Evolutionary conservation across 371 early-diverging fungal genomes (phyloP).

Genomic region (Rhizopus sp.): DNA sequence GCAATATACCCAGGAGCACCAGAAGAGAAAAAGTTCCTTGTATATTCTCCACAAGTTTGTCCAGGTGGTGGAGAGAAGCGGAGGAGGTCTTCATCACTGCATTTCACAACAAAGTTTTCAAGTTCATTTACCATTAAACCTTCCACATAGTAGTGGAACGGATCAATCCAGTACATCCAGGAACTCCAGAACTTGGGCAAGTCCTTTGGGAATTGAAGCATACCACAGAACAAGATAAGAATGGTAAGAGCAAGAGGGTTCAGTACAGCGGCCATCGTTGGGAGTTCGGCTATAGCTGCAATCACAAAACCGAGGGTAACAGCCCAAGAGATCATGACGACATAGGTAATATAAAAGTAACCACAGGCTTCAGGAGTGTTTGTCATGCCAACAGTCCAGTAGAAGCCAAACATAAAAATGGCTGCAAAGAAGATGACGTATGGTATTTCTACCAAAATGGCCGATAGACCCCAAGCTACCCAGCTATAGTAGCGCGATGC

Average conservation of each 20-base stretch:
- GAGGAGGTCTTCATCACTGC: slow-evolving; percentile 48
- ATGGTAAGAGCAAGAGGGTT: slow-evolving; percentile 63
- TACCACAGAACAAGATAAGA: slow-evolving; percentile 64
- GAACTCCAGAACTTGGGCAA: slow-evolving; percentile 71
- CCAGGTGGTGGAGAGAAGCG: slow-evolving; percentile 56
- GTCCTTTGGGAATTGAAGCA: slow-evolving; percentile 53
- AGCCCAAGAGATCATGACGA: slow-evolving; percentile 56
- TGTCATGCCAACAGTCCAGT: slow-evolving; percentile 66
- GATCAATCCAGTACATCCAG: slow-evolving; percentile 74
- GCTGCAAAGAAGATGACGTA: slow-evolving; percentile 49
- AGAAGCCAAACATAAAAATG: slow-evolving; percentile 53
- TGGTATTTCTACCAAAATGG: slow-evolving; percentile 54
- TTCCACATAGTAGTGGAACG: slow-evolving; percentile 70
- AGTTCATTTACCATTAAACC: slow-evolving; percentile 68
- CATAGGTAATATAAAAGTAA: slow-evolving; percentile 59
- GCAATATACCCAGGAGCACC: slow-evolving; percentile 57
- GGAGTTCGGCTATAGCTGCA: slow-evolving; percentile 62
- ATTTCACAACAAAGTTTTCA: slow-evolving; percentile 41
- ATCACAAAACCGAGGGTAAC: slow-evolving; percentile 67
- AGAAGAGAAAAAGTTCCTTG: slow-evolving; percentile 42
- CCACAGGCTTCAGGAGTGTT: slow-evolving; percentile 40
- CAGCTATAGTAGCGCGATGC: slow-evolving; percentile 68
- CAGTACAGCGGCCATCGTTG: slow-evolving; percentile 59
- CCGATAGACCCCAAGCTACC: slow-evolving; percentile 54
- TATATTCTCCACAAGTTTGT: slow-evolving; percentile 60